Percentiles rank a stretch among this genome's conserved stretches.
phyloP scores from a whole-genome alignment of 306 rosid genomes.

The Castanea sativa region DNA sequence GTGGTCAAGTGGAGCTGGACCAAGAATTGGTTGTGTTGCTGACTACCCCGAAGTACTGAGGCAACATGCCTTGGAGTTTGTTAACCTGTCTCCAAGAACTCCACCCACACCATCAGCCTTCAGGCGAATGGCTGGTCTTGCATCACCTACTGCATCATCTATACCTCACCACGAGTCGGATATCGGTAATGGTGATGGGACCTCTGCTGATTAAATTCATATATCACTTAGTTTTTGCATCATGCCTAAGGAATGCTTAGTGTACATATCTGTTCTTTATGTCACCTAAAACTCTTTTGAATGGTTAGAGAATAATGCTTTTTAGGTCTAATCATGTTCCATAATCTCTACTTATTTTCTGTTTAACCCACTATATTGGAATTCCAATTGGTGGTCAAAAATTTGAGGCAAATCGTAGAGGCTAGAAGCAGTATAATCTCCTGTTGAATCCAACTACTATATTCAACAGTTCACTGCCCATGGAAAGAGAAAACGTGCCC shows the following conservation, averaged over 20 bases:
- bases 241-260: conserved; percentile 14
- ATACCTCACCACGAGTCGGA: conserved; percentile 17
- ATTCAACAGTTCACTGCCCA: not conserved
- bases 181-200: conserved; percentile 16
- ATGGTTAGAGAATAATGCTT: conserved; percentile 12
- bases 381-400: not conserved
- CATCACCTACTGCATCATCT: conserved; percentile 29
- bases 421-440: not conserved
- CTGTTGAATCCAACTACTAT: not conserved
- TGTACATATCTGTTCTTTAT: conserved; percentile 18
- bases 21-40: conserved; percentile 93
- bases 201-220: conserved; percentile 20
- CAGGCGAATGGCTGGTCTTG: conserved; percentile 29
- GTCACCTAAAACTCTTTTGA: conserved; percentile 30
- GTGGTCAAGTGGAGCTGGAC: conserved; percentile 97
- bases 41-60: conserved; percentile 86
- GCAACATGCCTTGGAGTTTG: conserved; percentile 78
- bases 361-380: conserved; percentile 7
- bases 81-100: conserved; percentile 62
- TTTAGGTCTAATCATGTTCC: not conserved
- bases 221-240: conserved; percentile 18
- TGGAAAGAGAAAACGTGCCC: not conserved
- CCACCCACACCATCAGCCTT: conserved; percentile 51
- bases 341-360: not conserved
- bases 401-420: not conserved